These are phyloP conservation scores for Melaleuca alternifolia DNA, from an alignment of 345 rosid species.

Conservation along the genomic window DNA sequence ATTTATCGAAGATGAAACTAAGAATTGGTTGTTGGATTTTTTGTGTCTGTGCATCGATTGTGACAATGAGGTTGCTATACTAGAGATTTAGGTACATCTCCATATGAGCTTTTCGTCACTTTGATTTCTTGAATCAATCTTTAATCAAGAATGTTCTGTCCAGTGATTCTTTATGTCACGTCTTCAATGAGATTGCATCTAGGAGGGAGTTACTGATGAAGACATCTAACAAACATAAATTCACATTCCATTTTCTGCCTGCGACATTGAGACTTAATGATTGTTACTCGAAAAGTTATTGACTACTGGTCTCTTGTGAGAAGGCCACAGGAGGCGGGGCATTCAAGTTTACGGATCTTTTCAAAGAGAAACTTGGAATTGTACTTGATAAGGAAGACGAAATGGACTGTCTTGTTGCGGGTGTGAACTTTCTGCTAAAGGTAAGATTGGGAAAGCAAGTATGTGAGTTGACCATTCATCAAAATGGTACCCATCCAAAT, in stretches of 20 bases:
- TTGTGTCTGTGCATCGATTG: not conserved
- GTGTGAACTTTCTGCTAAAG: conserved; percentile 95
- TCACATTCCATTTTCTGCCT: not conserved
- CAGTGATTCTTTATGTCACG: not conserved
- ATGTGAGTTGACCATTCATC: not conserved
- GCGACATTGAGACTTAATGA: not conserved
- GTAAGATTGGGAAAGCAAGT: conserved; percentile 19
- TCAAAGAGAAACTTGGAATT: conserved; percentile 79
- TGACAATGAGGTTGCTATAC: not conserved
- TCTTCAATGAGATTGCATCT: not conserved
- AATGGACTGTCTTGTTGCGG: conserved; percentile 90
- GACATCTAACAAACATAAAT: not conserved
- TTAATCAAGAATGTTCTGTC: not conserved
- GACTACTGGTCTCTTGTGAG: conserved; percentile 6
- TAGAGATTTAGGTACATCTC: not conserved
- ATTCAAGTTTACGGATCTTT: conserved; percentile 78
- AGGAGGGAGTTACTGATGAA: not conserved
- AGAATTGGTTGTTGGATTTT: not conserved
- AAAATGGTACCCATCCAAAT: not conserved
- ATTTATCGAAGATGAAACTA: conserved; percentile 1
- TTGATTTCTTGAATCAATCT: not conserved
- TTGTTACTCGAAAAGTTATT: not conserved
- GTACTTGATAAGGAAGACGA: conserved; percentile 88
- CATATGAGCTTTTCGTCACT: not conserved
- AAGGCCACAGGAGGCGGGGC: conserved; percentile 99